Evolutionary conservation across 495 filamentous ascomycete species (phyloP).

Genomic region (Sordaria brevicollis): DNA sequence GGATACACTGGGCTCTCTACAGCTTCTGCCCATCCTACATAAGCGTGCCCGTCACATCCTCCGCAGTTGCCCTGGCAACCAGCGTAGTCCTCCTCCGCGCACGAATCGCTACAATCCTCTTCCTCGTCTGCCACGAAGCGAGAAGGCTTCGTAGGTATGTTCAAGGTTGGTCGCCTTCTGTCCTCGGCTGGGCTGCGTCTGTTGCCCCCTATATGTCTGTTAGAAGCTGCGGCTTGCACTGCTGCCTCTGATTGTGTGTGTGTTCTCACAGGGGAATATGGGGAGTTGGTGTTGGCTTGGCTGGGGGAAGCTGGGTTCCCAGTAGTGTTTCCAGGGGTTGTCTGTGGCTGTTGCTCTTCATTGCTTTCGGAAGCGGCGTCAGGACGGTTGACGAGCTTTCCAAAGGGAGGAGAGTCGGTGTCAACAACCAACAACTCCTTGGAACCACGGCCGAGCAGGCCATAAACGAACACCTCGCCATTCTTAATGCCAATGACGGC

Average conservation of each 20-base stretch:
- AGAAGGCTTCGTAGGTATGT: background rate
- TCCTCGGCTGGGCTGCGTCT: background rate
- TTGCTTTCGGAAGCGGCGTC: background rate
- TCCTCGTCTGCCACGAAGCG: background rate
- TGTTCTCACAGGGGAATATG: background rate
- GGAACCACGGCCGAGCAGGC: slow-evolving; percentile 51
- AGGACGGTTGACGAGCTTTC: slow-evolving; percentile 14
- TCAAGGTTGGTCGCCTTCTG: background rate
- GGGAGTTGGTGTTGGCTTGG: background rate
- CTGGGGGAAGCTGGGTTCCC: background rate
- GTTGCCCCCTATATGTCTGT: background rate
- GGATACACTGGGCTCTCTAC: slow-evolving; percentile 4
- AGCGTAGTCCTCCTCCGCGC: background rate
- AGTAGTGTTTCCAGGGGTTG: background rate
- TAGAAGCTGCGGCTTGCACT: background rate
- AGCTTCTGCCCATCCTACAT: background rate
- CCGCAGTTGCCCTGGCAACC: slow-evolving; percentile 2
- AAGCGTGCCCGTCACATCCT: slow-evolving; percentile 1
- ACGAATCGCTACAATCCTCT: background rate
- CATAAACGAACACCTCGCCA: slow-evolving; percentile 57
- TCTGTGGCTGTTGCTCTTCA: background rate
- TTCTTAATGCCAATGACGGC: slow-evolving; percentile 65
- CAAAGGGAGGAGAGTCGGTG: slow-evolving; percentile 28
- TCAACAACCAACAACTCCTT: slow-evolving; percentile 59
- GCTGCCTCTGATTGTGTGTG: background rate